Evolutionary conservation across 208 protist species (phyloP).

Genomic region (Blechomonas ayalai): DNA sequence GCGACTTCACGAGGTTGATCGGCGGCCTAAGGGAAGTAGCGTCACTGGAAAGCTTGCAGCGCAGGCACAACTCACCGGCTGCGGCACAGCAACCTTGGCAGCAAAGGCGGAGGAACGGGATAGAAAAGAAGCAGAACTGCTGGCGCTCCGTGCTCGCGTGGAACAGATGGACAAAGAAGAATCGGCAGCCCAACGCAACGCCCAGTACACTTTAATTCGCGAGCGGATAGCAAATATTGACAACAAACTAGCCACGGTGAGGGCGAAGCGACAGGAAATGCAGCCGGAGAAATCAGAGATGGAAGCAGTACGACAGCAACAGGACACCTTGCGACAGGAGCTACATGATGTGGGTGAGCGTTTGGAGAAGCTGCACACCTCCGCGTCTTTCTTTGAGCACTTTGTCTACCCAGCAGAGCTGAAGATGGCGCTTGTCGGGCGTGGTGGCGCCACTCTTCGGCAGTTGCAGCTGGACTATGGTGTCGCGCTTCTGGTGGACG

Average conservation of each 20-base stretch:
- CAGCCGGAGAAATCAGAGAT: slow-evolving; percentile 1
- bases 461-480: slow-evolving; percentile 60
- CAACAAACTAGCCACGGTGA: not conserved
- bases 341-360: not conserved
- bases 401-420: slow-evolving; percentile 23
- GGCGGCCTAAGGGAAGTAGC: too few relatives aligned
- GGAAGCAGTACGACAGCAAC: not conserved
- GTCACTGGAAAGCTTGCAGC: too few relatives aligned
- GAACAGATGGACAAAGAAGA: too few relatives aligned
- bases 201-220: too few relatives aligned
- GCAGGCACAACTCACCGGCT: too few relatives aligned
- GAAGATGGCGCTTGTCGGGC: slow-evolving; percentile 24
- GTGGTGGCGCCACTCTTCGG: slow-evolving; percentile 29
- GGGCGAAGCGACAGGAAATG: not conserved
- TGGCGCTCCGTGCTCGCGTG: too few relatives aligned
- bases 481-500: slow-evolving; percentile 42
- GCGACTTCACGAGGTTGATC: slow-evolving; percentile 6
- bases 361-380: slow-evolving; percentile 1
- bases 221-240: not conserved
- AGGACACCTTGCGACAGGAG: not conserved
- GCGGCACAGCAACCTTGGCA: too few relatives aligned
- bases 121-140: too few relatives aligned
- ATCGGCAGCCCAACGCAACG: too few relatives aligned
- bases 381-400: not conserved
- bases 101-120: too few relatives aligned